Base-by-base conservation (phyloP, 306 rosid species). In the Citrullus amarus region DNA sequence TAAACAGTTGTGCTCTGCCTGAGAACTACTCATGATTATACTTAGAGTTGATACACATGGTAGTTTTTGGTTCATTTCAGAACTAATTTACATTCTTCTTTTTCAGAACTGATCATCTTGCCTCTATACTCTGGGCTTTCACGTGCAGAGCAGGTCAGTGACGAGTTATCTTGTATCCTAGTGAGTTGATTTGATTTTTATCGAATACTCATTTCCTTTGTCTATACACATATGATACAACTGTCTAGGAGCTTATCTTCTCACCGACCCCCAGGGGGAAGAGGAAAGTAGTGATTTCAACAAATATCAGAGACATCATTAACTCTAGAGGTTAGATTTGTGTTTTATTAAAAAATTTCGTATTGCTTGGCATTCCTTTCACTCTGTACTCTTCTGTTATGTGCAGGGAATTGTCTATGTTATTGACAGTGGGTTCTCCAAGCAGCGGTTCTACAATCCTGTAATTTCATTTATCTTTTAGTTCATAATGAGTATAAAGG, bases 121-220 rank as follows among this genome's bases (percentile, higher is more conserved):
- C 98, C 98, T 77, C 88, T 94, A 43, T 94, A 94, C 91, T 94
- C 97, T 1, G 98, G 98, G 79, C 96, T 94, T 82, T 87, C 97
- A 46, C 97, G 97, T 57, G 89, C 90, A 56, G 94, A 94, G 3
- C 98, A 92, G 96, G 98, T 92, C 79, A 76, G 83, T 79, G 43
- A 81, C 76, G 28, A 65, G 56, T 61, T 81, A 60, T 77, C 20
- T 78, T 18, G 68, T 76, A 78, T 78, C 82, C 80, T 12, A 74
- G 46, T 73, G 56, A 28, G 18, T 28, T 38, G 8, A 76, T 38
- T n/a, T 80, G 36, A 41, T 80, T 80, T 59, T 1, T 17, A 12
- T 79, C 38, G 36, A 38, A 32, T 78, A 77, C 55, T 20, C 36
- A 16, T 79, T 84, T 48, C 78, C 53, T 50, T 61, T 79, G 82